phyloP scores from a whole-genome alignment of 768 basidiomycete species.

The Hortiboletus flavorubellus region DNA sequence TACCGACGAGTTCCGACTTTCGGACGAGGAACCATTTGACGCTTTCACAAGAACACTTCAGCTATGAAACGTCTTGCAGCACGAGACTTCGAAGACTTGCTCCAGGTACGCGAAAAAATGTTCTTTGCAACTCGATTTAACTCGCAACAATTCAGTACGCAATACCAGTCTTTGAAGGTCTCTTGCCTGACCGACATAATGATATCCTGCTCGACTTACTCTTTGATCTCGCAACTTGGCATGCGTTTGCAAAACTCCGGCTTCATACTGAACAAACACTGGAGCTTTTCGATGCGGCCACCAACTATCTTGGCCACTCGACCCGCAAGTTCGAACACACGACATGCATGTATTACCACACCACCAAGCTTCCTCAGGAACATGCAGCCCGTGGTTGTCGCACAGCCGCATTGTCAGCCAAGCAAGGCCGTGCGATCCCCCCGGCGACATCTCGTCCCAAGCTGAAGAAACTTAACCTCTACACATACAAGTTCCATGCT shows the following conservation, averaged over 20 bases:
- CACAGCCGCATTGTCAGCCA: background rate
- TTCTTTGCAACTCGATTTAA: background rate
- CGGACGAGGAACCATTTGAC: constrained; percentile 31
- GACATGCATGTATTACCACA: constrained; percentile 23
- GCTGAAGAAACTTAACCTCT: background rate
- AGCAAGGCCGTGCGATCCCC: background rate
- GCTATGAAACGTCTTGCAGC: constrained; percentile 35
- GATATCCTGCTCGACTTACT: constrained; percentile 10
- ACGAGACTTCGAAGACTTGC: constrained; percentile 38
- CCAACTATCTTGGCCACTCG: constrained; percentile 8
- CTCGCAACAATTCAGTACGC: constrained; percentile 6
- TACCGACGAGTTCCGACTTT: constrained; percentile 33
- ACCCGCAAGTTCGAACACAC: constrained; percentile 19
- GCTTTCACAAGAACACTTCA: constrained; percentile 33
- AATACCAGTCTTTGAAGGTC: constrained; percentile 10
- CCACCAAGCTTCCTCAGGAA: constrained; percentile 17
- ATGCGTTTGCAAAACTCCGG: constrained; percentile 11
- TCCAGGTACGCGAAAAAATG: constrained; percentile 25
- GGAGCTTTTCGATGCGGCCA: constrained; percentile 5
- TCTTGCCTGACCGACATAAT: constrained; percentile 15
- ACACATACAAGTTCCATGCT: background rate
- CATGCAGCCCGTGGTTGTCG: background rate
- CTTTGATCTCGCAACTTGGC: constrained; percentile 18
- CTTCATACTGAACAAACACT: constrained; percentile 17
- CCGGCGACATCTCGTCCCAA: background rate